phyloP scores from a whole-genome alignment of 257 asterid genomes.

The Gardenia jasminoides region DNA sequence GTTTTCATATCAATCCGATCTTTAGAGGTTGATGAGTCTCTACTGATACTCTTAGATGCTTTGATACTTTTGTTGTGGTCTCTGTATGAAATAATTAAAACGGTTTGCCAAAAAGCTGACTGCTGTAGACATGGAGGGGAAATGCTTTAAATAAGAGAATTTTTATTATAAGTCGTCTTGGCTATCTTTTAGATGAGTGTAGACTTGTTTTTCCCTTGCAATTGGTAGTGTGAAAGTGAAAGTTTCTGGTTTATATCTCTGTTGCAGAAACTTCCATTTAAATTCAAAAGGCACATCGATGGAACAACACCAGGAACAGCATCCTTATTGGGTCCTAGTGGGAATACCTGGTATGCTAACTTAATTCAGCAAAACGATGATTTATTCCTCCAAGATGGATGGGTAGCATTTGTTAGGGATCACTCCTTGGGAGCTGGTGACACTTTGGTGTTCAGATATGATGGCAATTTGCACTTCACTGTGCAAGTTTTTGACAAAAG shows the following conservation, averaged over 20 bases:
- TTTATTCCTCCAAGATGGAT: conserved; percentile 39
- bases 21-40: background rate
- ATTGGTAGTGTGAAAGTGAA: conserved; percentile 4
- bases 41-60: background rate
- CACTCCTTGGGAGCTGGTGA: conserved; percentile 45
- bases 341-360: conserved; percentile 42
- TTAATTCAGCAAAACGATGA: conserved; percentile 34
- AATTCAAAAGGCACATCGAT: conserved; percentile 52
- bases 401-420: conserved; percentile 47
- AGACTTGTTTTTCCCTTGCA: background rate
- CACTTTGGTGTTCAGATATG: conserved; percentile 55
- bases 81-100: background rate
- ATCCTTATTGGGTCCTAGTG: conserved; percentile 52
- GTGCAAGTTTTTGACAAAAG: conserved; percentile 73
- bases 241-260: conserved; percentile 7
- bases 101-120: background rate
- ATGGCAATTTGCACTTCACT: conserved; percentile 63
- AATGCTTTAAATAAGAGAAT: background rate
- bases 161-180: background rate
- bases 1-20: background rate
- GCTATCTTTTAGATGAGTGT: background rate
- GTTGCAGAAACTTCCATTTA: conserved; percentile 64
- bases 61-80: background rate
- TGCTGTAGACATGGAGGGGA: background rate
- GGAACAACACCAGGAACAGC: conserved; percentile 29